Base-by-base conservation (phyloP, 768 basidiomycete genomes). In the Naematelia encephala region DNA sequence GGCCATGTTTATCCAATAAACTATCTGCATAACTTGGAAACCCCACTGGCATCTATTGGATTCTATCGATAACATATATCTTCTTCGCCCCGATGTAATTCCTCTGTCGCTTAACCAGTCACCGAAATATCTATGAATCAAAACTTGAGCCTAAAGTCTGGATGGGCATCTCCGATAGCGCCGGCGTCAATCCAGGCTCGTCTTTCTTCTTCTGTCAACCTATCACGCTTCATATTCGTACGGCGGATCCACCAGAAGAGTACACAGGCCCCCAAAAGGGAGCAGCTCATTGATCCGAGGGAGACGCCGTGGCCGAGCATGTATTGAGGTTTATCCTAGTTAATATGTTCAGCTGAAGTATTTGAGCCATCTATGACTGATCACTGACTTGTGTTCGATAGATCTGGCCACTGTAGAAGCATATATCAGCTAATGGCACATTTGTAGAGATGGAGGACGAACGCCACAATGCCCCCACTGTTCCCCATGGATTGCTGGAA, bases 131-230 rank as follows among this genome's bases (percentile, higher is more conserved):
- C n/a, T n/a, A n/a, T n/a, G n/a, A n/a, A n/a, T n/a, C n/a, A 47
- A 19, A 47, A 47, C 46, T 47, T 47, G 11, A 47, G 25, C 46
- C 54, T 44, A 23, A 56, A 56, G 43, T 56, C 54, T 4, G 54
- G 54, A 26, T 56, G 54, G 21, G 44, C 44, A 22, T 56, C 54
- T 11, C 54, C 54, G 21, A 43, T 42, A 23, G 27, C 54, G 14
- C 54, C 54, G n/a, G 19, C 39, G 3, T 34, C 54, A 5, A 56
- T 56, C 12, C 43, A 19, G 5, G 42, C 16, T 4, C 43, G 34
- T 16, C 42, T 44, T 26, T 56, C 54, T 16, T 44, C 54, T 21
- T 10, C 14, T 3, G 54, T 42, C 54, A 56, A 45, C 46, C 21
- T 26, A 11, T 47, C 46, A 11, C 46, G n/a, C 46, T 26, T 47